phyloP scores from a whole-genome alignment of 2,329 filamentous ascomycete species.

The Hortaea sp. region DNA sequence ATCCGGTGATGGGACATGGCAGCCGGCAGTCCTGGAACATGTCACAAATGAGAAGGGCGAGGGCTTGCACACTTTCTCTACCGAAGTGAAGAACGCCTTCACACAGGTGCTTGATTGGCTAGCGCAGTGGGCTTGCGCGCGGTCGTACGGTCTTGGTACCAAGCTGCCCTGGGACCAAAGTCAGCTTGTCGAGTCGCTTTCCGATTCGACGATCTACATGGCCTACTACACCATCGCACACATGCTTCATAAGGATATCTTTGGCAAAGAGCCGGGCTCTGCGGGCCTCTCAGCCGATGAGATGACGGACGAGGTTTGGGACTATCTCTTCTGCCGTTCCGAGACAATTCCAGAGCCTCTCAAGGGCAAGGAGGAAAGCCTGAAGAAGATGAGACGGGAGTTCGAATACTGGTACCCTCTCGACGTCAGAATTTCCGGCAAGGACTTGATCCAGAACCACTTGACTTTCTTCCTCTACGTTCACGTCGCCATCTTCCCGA shows the following conservation, averaged over 20 bases:
- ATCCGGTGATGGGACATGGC: conserved; percentile 71
- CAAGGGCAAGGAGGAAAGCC: conserved; percentile 61
- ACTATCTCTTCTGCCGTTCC: conserved; percentile 79
- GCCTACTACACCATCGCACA: conserved; percentile 53
- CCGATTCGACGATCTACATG: conserved; percentile 89
- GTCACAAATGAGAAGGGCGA: conserved; percentile 57
- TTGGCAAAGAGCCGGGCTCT: conserved; percentile 61
- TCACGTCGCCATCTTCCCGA: conserved; percentile 79
- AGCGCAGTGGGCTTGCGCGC: conserved; percentile 87
- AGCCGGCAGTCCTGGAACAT: conserved; percentile 60
- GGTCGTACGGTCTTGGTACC: conserved; percentile 84
- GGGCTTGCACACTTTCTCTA: conserved; percentile 68
- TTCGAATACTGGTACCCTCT: conserved; percentile 97
- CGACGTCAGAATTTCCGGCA: conserved; percentile 78
- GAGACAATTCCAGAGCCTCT: conserved; percentile 52
- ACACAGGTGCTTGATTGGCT: conserved; percentile 84
- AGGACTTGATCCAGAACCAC: conserved; percentile 90
- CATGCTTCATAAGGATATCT: conserved; percentile 67
- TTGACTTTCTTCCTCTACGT: conserved; percentile 93
- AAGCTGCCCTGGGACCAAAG: conserved; percentile 88
- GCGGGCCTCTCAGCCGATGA: conserved; percentile 67
- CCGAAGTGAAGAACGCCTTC: conserved; percentile 50
- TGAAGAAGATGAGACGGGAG: conserved; percentile 75
- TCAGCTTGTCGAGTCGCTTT: conserved; percentile 86
- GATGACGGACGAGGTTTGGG: conserved; percentile 93